Evolutionary conservation across 441 rosid genomes (phyloP).

Genomic region (Populus hybrid): DNA sequence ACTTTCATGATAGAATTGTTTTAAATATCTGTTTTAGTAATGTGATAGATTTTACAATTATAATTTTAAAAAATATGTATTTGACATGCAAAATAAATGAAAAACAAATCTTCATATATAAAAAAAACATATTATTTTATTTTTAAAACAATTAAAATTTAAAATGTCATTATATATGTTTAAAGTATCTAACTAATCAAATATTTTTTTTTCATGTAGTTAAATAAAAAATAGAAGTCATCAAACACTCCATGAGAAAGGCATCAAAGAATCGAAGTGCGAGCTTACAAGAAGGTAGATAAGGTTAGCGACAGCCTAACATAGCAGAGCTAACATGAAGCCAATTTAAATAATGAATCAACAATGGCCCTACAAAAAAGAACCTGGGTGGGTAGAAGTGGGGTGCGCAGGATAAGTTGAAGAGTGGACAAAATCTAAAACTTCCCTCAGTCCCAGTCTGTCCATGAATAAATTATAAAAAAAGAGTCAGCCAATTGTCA

Average conservation of each 20-base stretch:
- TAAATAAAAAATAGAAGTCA: too few species aligned
- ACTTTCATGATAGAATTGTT: too few species aligned
- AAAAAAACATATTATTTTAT: too few species aligned
- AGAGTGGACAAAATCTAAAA: slow-evolving; percentile 1
- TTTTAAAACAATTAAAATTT: too few species aligned
- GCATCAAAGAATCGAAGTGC: background rate
- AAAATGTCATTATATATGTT: too few species aligned
- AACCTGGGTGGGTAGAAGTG: background rate
- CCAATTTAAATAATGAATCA: background rate
- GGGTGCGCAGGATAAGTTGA: slow-evolving; percentile 44
- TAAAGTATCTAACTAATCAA: too few species aligned
- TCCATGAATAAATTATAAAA: background rate
- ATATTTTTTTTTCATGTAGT: too few species aligned
- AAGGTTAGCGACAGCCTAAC: background rate
- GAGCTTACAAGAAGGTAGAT: background rate
- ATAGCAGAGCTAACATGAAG: background rate
- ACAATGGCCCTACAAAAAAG: slow-evolving; percentile 1
- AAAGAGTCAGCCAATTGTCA: slow-evolving; percentile 30
- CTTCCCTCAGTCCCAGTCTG: background rate
- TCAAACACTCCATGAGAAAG: background rate
- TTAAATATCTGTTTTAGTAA: too few species aligned
- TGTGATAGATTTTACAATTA: too few species aligned
- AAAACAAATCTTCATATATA: too few species aligned
- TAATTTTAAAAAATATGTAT: too few species aligned
- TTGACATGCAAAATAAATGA: too few species aligned